A percentile compares a stretch with the other conserved stretches of the same genome.
phyloP scores from a whole-genome alignment of 1,284 basidiomycete genomes.

The Rhodotorula sp. region DNA sequence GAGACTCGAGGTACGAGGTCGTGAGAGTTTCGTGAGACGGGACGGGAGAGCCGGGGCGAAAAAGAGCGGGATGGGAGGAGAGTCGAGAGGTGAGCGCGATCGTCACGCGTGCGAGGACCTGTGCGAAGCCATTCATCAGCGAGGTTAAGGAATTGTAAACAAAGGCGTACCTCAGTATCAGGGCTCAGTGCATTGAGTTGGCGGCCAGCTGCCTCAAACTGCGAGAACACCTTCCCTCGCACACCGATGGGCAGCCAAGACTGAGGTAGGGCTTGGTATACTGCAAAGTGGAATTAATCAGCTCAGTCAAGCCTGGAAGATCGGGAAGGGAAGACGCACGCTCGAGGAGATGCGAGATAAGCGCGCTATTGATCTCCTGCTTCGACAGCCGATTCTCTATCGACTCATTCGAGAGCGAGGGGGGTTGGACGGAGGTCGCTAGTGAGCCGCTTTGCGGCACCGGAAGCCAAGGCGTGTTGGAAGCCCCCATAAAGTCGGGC shows the following conservation, averaged over 20 bases:
- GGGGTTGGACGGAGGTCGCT: background rate
- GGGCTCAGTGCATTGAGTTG: slow-evolving; percentile 21
- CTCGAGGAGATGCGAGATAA: slow-evolving; percentile 28
- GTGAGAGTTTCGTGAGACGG: slow-evolving; percentile 23
- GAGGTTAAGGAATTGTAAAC: accelerated
- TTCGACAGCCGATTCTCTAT: background rate
- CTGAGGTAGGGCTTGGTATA: slow-evolving; percentile 29
- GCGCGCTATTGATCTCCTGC: slow-evolving; percentile 12
- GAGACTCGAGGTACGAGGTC: slow-evolving; percentile 10
- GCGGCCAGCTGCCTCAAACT: slow-evolving; percentile 31
- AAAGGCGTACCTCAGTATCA: slow-evolving; percentile 21
- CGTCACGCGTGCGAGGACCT: slow-evolving; percentile 34
- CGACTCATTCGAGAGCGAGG: background rate
- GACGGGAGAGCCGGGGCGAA: slow-evolving; percentile 4
- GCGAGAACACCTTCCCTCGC: slow-evolving; percentile 8
- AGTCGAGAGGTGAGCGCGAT: slow-evolving; percentile 37
- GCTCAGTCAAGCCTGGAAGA: no score
- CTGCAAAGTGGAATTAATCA: background rate
- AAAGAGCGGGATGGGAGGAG: slow-evolving; percentile 30
- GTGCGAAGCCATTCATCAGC: background rate
- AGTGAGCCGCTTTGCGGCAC: slow-evolving; percentile 1
- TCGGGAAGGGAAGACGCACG: background rate
- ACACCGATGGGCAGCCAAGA: slow-evolving; percentile 33
- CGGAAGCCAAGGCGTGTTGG: slow-evolving; percentile 29
- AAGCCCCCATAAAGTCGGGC: slow-evolving; percentile 17